Percentiles rank a stretch among this genome's conserved stretches.
phyloP scores from a whole-genome alignment of 2,329 filamentous ascomycete species.

The Scedosporium minutisporum region DNA sequence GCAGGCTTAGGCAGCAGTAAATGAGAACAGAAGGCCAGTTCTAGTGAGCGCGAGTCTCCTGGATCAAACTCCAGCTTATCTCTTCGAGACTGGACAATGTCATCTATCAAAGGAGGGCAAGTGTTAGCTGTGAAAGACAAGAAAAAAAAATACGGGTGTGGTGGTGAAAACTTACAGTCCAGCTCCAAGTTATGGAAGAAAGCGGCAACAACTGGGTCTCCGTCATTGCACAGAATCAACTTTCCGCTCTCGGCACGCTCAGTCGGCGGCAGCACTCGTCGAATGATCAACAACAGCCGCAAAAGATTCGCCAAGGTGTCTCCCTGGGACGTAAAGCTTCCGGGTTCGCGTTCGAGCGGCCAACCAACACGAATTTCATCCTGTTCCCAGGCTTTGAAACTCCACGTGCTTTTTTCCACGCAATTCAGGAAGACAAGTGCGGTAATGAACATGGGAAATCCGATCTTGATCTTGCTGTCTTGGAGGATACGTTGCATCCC shows the following conservation, averaged over 20 bases:
- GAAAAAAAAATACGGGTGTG: not conserved
- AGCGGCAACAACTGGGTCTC: slow-evolving; percentile 32
- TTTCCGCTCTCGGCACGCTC: slow-evolving; percentile 36
- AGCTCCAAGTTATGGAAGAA: slow-evolving; percentile 50
- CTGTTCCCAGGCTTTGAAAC: slow-evolving; percentile 59
- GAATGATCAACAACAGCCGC: slow-evolving; percentile 52
- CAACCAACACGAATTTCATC: slow-evolving; percentile 48
- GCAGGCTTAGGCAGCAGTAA: slow-evolving; percentile 27
- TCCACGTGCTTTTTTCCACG: slow-evolving; percentile 59
- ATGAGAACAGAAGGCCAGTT: slow-evolving; percentile 39
- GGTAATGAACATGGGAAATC: slow-evolving; percentile 52
- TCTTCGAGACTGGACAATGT: slow-evolving; percentile 31
- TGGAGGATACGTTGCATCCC: slow-evolving; percentile 52
- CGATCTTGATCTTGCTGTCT: slow-evolving; percentile 49
- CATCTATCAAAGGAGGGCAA: slow-evolving; percentile 8
- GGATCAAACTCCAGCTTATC: slow-evolving; percentile 42
- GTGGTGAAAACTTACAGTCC: slow-evolving; percentile 38
- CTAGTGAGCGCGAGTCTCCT: slow-evolving; percentile 38
- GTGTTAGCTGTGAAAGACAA: not conserved
- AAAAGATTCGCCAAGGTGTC: slow-evolving; percentile 48
- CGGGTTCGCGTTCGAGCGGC: slow-evolving; percentile 49
- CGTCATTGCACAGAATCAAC: slow-evolving; percentile 29
- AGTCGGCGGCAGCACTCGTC: slow-evolving; percentile 48
- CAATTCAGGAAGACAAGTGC: slow-evolving; percentile 55
- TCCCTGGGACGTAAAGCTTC: slow-evolving; percentile 48